Percentiles rank a stretch among this genome's conserved stretches.
phyloP scores from a whole-genome alignment of 208 protist genomes.

The Acanthamoeba triangularis region DNA sequence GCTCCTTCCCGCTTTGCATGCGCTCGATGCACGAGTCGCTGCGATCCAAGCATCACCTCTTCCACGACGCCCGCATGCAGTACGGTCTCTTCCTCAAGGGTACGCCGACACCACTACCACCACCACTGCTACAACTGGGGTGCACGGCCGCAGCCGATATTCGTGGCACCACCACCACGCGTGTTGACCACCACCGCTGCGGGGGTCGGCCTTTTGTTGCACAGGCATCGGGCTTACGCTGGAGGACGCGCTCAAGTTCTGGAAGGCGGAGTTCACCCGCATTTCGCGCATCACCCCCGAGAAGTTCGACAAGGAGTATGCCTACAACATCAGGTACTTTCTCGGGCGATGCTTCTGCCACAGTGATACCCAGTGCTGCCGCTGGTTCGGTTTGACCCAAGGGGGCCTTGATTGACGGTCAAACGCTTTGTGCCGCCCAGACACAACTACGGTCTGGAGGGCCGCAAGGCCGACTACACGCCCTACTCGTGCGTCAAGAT shows the following conservation, averaged over 20 bases:
- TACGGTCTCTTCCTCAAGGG: constrained; percentile 75
- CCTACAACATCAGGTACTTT: constrained; percentile 53
- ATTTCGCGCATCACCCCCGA: constrained; percentile 34
- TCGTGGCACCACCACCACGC: no score
- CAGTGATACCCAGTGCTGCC: no score
- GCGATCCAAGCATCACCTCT: constrained; percentile 41
- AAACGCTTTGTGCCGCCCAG: no score
- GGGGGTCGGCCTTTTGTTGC: no score
- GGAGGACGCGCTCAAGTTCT: constrained; percentile 54
- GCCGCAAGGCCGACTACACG: constrained; percentile 39
- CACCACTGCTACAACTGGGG: no score
- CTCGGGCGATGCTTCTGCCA: no score
- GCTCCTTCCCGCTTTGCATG: constrained; percentile 70
- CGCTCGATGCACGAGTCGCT: constrained; percentile 70
- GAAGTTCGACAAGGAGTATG: constrained; percentile 66
- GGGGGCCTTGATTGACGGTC: no score
- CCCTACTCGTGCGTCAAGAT: constrained; percentile 74
- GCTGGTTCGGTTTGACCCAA: no score
- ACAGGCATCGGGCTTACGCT: constrained; percentile 56
- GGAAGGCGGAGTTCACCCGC: constrained; percentile 51
- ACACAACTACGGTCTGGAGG: constrained; percentile 71
- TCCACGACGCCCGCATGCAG: constrained; percentile 47
- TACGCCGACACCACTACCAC: no score
- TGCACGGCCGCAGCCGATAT: no score
- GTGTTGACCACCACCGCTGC: no score